Conservation (phyloP, 192 early-diverging fungal genomes). For the Backusella luteola region DNA sequence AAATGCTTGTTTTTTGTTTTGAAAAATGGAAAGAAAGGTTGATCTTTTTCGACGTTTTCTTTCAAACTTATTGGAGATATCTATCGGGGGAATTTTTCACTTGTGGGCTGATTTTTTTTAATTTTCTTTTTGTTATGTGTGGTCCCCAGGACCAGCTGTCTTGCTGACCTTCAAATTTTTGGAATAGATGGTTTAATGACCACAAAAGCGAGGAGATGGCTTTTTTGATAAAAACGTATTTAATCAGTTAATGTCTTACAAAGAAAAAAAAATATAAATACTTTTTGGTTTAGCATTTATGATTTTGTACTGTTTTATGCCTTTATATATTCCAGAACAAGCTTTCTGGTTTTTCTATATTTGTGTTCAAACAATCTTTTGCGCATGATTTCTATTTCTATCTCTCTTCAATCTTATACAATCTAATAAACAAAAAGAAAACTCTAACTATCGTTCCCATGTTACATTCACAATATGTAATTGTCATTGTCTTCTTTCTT, state of each 20-base stretch:
- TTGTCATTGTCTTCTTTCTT: neutral
- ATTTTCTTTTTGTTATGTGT: neutral
- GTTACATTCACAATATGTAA: neutral
- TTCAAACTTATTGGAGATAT: neutral
- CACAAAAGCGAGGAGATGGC: neutral
- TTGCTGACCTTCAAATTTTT: neutral
- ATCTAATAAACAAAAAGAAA: neutral
- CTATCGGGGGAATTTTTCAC: neutral
- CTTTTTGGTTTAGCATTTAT: neutral
- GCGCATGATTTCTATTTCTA: neutral
- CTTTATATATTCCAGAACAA: neutral
- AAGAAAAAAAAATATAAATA: neutral
- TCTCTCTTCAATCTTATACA: neutral
- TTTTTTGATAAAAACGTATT: neutral
- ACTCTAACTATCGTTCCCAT: neutral
- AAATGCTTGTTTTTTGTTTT: too few relatives aligned
- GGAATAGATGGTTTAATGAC: neutral
- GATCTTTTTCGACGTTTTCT: neutral
- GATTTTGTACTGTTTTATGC: neutral
- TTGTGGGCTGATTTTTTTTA: slow-evolving; percentile 17
- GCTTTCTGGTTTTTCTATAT: neutral
- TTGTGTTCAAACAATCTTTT: neutral
- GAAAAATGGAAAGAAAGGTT: slow-evolving; percentile 7
- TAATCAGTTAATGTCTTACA: neutral
- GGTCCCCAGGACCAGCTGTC: neutral